Base-by-base conservation (phyloP, 2,329 filamentous ascomycete species). In the Phyllosticta ampelicida region DNA sequence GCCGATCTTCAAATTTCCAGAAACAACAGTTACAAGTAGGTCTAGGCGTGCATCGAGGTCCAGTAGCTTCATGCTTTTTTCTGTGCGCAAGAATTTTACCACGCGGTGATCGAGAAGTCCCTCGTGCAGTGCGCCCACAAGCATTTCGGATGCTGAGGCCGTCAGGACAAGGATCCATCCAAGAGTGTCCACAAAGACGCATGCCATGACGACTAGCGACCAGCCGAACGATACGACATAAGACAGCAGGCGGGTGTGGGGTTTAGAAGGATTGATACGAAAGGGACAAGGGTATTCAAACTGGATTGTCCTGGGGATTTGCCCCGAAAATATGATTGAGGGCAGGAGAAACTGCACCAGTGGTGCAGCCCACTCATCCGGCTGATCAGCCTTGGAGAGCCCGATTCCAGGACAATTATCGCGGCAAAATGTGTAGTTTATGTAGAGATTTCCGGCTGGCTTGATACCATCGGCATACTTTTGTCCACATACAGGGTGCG, bases 321-420 rank as follows among this genome's bases (percentile, higher is more conserved):
- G 70, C 48, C 71, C 65, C 55, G 68, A 69, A 60, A 73, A 73
- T 0, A 70, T 68, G 3, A 73, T 60, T 16, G 67, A 67, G 0
- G 70, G 71, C 29, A 73, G 61, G 51, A 73, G 68, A 61, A 72
- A 73, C 50, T 71, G 67, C 1, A 70, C 68, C 0, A 72, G 61
- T 1, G 69, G 69, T 9, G 67, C 69, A 44, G 70, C 62, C 69
- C 69, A 73, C 56, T 72, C 66, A 53, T 60, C 62, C 56, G 68
- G 65, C 8, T 59, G 61, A 9, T 52, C 58, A 8, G 61, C 51
- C 52, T 65, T 64, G 18, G 69, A 71, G 8, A 69, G 63, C 59
- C 68, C 62, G 63, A 70, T 70, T 0, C 70, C 70, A 1, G 63
- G 62, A 50, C 69, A 71, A 11, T 61, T 55, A 2, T 51, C 28